Base-by-base conservation (phyloP, 257 asterid genomes). In the Thymus quinquecostatus region DNA sequence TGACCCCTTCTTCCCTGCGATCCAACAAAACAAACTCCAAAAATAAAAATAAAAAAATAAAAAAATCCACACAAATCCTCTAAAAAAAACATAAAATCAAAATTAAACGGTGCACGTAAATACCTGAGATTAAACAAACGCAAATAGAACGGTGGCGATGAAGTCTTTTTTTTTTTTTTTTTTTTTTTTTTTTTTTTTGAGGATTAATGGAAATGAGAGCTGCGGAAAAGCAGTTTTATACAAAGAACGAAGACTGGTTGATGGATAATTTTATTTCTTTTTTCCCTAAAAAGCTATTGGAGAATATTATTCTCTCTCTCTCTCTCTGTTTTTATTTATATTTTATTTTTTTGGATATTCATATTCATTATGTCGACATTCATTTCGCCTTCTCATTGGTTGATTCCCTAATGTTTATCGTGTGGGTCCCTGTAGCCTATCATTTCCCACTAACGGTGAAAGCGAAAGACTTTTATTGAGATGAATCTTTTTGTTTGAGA, bases 351-450 rank as follows among this genome's bases (percentile, higher is more conserved):
- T 59, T 7, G 53, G 79, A 55, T 21, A 21, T 21, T 21, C 21
- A 21, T 21, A 21, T 21, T 21, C 21, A 21, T 21, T 21, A 73
- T 67, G 80, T 78, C 77, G 80, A 62, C 78, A 75, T 64, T 36
- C 57, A 51, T 10, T n/a, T 51, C 60, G 10, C 57, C 70, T 34
- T 67, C 58, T 75, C 56, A 76, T 76, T 80, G 81, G 81, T 40
- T 70, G 73, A 61, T 58, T 55, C 50, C 60, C 60, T 56, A 8
- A 40, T 49, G 59, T 4, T 21, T 64, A 65, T 67, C 75, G 43
- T 32, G 81, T 71, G 73, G 84, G 80, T 48, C 56, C 73, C 81
- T 21, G n/a, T 6, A 59, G 59, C 10, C 38, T 48, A 30, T 4
- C 72, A 38, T 56, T 69, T 64, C 66, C 66, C 62, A n/a, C 76